A percentile compares a stretch with the other conserved stretches of the same genome.
Evolutionary conservation across 2,329 filamentous ascomycete species (phyloP).

Genomic region (Venturia aucupariae): DNA sequence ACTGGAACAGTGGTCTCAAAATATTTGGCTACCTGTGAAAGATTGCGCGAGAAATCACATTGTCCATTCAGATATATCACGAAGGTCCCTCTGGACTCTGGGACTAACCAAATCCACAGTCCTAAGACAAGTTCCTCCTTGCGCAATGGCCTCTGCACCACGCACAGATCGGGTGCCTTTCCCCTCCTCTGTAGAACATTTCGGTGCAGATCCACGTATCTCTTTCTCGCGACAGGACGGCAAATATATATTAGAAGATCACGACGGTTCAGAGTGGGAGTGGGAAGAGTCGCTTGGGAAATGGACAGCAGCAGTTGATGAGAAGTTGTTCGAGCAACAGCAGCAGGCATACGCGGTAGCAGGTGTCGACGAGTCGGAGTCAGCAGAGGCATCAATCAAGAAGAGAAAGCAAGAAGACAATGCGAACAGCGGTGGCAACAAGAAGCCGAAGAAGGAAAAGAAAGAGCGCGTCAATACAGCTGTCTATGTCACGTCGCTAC

Average conservation of each 20-base stretch:
- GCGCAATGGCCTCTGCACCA: not conserved
- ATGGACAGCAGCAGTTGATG: conserved; percentile 65
- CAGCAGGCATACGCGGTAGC: conserved; percentile 50
- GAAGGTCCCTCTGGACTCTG: not conserved
- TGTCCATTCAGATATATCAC: not conserved
- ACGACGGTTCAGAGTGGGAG: conserved; percentile 76
- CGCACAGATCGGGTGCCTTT: conserved; percentile 12
- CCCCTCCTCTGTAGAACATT: conserved; percentile 17
- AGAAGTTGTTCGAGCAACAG: conserved; percentile 51
- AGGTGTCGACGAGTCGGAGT: conserved; percentile 49
- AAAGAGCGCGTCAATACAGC: conserved; percentile 64
- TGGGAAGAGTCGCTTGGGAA: conserved; percentile 62
- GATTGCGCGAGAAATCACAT: not conserved
- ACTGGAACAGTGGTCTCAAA: not conserved
- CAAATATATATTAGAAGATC: conserved; percentile 75
- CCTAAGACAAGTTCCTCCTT: not conserved
- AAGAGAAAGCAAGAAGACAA: conserved; percentile 39
- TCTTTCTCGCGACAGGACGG: conserved; percentile 76
- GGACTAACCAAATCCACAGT: not conserved
- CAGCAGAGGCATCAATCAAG: conserved; percentile 37
- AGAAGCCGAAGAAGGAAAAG: conserved; percentile 18
- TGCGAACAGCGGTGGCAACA: conserved; percentile 25
- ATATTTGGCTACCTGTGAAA: not conserved
- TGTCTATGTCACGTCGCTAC: conserved; percentile 84
- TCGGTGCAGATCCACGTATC: conserved; percentile 45